Conservation (phyloP, 805 yeast genomes). For the Metschnikowia baotianmanensis region DNA sequence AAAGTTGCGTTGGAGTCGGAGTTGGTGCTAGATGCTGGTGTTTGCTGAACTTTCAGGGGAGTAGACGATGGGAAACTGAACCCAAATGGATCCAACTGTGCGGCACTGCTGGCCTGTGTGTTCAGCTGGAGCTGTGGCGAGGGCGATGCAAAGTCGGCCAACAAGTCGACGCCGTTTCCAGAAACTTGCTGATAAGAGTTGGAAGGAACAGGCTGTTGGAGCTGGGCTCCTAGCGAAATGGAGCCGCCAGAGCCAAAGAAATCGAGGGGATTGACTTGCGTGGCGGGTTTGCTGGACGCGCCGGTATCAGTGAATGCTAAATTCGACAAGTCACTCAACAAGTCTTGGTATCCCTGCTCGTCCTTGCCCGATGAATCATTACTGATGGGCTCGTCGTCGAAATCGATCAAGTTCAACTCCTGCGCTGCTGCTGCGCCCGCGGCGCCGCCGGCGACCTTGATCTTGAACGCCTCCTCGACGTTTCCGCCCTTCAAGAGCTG, state of each 20-base stretch:
- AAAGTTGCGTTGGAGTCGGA: constrained; percentile 24
- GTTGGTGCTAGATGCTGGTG: constrained; percentile 10
- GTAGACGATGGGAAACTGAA: constrained; percentile 39
- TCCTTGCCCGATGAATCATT: constrained; percentile 26
- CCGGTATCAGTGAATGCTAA: constrained; percentile 50
- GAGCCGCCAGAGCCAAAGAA: constrained; percentile 55
- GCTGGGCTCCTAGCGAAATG: constrained; percentile 33
- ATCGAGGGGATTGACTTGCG: constrained; percentile 30
- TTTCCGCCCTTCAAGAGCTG: constrained; percentile 65
- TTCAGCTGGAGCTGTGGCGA: constrained; percentile 38
- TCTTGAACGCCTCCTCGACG: constrained; percentile 50
- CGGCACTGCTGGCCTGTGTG: constrained; percentile 12
- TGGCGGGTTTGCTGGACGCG: constrained; percentile 8
- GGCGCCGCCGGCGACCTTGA: constrained; percentile 29
- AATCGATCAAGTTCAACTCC: constrained; percentile 42
- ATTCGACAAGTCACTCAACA: constrained; percentile 68
- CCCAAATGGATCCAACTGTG: constrained; percentile 40
- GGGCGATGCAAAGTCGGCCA: constrained; percentile 40
- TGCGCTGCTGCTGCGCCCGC: constrained; percentile 25
- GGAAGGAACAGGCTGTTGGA: constrained; percentile 22
- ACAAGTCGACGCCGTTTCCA: constrained; percentile 25
- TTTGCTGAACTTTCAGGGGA: constrained; percentile 27
- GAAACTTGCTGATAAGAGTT: not conserved
- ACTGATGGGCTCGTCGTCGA: constrained; percentile 41
- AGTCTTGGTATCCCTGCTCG: constrained; percentile 56